Percentiles rank a stretch among this genome's conserved stretches.
Evolutionary conservation across 164 flowering plant species (phyloP).

Genomic region (Liriodendron chinense): DNA sequence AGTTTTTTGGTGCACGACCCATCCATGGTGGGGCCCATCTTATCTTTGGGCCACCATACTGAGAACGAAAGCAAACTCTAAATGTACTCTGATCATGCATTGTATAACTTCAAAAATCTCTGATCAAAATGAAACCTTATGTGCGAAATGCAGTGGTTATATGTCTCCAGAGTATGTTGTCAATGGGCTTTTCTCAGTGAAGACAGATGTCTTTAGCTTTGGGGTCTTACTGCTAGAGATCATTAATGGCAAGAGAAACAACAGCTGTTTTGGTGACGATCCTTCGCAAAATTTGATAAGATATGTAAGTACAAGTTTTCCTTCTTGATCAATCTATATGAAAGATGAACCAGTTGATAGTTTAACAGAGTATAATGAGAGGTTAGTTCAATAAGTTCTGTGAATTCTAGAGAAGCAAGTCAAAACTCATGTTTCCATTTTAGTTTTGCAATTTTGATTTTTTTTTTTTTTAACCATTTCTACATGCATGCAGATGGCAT

Average conservation of each 20-base stretch:
- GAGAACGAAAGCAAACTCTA: too few species aligned
- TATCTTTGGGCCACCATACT: background rate
- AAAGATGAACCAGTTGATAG: background rate
- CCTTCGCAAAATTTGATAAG: background rate
- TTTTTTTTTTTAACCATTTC: background rate
- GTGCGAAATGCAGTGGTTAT: background rate
- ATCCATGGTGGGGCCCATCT: too few species aligned
- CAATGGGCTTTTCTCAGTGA: background rate
- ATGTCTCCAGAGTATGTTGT: background rate
- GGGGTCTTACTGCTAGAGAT: conserved; percentile 1
- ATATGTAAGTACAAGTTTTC: background rate
- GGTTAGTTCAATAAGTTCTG: background rate
- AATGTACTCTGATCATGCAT: background rate
- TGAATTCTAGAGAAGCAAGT: background rate
- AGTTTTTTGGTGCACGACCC: too few species aligned
- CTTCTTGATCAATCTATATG: too few species aligned
- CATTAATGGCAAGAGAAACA: conserved; percentile 4
- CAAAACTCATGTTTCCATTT: background rate
- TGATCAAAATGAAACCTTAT: too few species aligned
- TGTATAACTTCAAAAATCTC: too few species aligned
- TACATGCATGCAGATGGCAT: background rate
- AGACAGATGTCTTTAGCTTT: background rate
- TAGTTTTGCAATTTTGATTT: too few species aligned
- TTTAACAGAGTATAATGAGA: background rate
- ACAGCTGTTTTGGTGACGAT: background rate